Evolutionary conservation across 164 flowering plant species (phyloP).

Genomic region (Macadamia tetraphylla): DNA sequence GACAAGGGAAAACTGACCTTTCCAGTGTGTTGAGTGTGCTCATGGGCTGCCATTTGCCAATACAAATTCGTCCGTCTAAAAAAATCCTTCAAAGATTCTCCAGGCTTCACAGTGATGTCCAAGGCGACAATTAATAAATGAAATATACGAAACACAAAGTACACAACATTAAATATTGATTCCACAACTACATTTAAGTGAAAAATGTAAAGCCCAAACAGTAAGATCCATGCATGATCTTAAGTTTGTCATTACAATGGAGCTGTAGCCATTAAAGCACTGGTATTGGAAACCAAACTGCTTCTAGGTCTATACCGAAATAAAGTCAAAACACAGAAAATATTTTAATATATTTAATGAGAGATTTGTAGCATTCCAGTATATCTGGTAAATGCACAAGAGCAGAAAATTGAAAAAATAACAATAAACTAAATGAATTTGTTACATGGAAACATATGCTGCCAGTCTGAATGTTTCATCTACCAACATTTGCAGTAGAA

Average conservation of each 20-base stretch:
- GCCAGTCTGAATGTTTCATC: too few species aligned
- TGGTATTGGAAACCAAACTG: too few species aligned
- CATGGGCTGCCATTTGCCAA: constrained; percentile 99
- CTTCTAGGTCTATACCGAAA: neutral
- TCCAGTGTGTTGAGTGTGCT: constrained; percentile 96
- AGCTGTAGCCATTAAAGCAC: too few species aligned
- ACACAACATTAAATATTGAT: neutral
- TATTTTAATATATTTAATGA: too few species aligned
- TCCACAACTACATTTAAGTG: neutral
- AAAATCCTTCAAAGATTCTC: constrained; percentile 87
- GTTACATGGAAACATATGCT: too few species aligned
- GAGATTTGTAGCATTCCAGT: too few species aligned
- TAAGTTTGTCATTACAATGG: too few species aligned
- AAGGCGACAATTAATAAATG: constrained; percentile 4
- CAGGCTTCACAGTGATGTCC: constrained; percentile 57
- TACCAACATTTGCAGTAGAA: too few species aligned
- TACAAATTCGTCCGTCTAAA: constrained; percentile 77
- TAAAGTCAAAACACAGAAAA: neutral
- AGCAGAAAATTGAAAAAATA: too few species aligned
- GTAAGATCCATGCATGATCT: too few species aligned
- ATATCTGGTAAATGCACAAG: too few species aligned
- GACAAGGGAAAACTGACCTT: constrained; percentile 47
- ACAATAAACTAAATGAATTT: too few species aligned
- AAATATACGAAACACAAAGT: neutral
- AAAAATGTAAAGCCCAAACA: neutral